Percentiles rank a stretch among this genome's conserved stretches.
phyloP scores from a whole-genome alignment of 2,329 filamentous ascomycete genomes.

The Diaporthe amygdali region DNA sequence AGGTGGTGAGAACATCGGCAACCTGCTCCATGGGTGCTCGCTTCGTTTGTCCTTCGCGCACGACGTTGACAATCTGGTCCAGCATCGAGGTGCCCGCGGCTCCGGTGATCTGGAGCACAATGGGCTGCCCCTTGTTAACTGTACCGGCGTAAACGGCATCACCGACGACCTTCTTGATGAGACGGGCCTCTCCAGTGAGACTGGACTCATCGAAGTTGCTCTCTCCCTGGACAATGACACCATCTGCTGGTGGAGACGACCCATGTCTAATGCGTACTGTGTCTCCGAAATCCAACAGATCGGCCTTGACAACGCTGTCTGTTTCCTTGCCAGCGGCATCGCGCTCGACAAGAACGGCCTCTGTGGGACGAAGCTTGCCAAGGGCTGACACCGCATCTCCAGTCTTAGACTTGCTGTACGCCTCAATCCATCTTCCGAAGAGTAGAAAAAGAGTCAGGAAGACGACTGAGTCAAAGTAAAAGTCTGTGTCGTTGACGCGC shows the following conservation, averaged over 20 bases:
- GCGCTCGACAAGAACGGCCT: constrained; percentile 71
- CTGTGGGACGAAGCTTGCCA: constrained; percentile 76
- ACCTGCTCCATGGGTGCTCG: constrained; percentile 78
- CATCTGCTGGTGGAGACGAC: constrained; percentile 84
- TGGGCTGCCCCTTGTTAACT: constrained; percentile 70
- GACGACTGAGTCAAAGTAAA: constrained; percentile 92
- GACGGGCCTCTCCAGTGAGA: constrained; percentile 78
- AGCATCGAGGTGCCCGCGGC: constrained; percentile 75
- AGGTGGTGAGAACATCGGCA: constrained; percentile 74
- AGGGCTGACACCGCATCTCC: constrained; percentile 85
- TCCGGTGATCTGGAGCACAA: constrained; percentile 69
- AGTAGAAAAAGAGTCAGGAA: constrained; percentile 91
- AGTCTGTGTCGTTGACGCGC: constrained; percentile 53
- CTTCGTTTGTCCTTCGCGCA: constrained; percentile 78
- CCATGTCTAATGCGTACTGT: constrained; percentile 78
- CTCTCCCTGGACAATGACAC: constrained; percentile 65
- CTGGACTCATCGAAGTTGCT: constrained; percentile 88
- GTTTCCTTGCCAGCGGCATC: constrained; percentile 41
- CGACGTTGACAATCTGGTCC: constrained; percentile 78
- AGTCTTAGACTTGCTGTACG: constrained; percentile 89
- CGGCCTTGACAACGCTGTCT: constrained; percentile 56
- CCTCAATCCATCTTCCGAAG: constrained; percentile 75
- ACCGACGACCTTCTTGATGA: constrained; percentile 66
- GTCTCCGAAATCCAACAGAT: constrained; percentile 78
- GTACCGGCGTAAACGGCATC: constrained; percentile 76